Conservation (phyloP, 1,139 yeast genomes). For the Scheffersomyces insectosa region DNA sequence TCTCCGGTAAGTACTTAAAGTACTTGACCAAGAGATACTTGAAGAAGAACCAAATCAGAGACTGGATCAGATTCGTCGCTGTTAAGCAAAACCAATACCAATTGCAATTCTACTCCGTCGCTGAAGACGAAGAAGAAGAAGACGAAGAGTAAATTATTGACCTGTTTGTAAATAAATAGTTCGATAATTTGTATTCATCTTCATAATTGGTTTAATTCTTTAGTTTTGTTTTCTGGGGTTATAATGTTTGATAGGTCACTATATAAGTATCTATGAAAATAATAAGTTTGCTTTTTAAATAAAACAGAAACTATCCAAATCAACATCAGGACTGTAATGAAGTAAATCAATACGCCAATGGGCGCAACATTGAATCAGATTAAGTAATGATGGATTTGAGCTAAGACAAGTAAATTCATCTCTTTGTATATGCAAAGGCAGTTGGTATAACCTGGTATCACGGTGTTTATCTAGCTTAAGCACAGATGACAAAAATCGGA, state of each 20-base stretch:
- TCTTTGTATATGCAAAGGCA: too few species aligned
- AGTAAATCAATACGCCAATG: too few species aligned
- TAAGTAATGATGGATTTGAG: too few species aligned
- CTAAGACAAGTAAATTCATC: too few species aligned
- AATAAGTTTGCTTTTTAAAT: neutral
- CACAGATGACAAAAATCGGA: too few species aligned
- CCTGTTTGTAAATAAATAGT: constrained; percentile 8
- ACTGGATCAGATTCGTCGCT: constrained; percentile 99
- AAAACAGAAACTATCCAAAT: neutral
- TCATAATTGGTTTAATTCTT: constrained; percentile 3
- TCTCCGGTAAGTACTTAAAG: constrained; percentile 99
- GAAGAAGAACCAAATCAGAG: constrained; percentile 99
- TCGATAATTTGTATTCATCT: constrained; percentile 3
- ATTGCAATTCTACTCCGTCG: constrained; percentile 99
- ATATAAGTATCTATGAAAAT: neutral
- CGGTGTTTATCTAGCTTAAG: too few species aligned
- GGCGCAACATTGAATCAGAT: too few species aligned
- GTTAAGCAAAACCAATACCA: constrained; percentile 95
- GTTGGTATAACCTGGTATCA: too few species aligned
- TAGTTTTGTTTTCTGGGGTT: constrained; percentile 9
- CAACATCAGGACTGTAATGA: too few species aligned
- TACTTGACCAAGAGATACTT: constrained; percentile 99
- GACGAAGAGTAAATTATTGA: constrained; percentile 44
- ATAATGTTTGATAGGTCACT: constrained; percentile 4
- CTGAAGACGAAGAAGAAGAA: constrained; percentile 93